Evolutionary conservation across 1,139 yeast genomes (phyloP).

Genomic region (Yamadazyma triangularis): DNA sequence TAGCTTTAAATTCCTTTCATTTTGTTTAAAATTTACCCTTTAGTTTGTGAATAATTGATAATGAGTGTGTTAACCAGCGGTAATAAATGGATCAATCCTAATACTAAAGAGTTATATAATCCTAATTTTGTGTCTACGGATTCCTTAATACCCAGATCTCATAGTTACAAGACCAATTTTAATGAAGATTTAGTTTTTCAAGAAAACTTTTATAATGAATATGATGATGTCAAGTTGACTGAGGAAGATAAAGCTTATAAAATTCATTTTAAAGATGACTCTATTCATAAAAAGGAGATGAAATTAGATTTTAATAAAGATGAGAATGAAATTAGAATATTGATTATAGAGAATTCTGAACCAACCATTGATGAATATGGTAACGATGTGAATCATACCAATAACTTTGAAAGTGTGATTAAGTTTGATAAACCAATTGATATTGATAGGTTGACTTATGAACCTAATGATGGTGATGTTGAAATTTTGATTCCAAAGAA

Average conservation of each 20-base stretch:
- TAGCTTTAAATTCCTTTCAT: too few species aligned
- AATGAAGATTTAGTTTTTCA: slow-evolving; percentile 14
- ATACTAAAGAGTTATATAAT: slow-evolving; percentile 10
- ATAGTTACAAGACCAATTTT: slow-evolving; percentile 11
- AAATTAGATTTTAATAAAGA: slow-evolving; percentile 20
- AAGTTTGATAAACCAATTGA: slow-evolving; percentile 22
- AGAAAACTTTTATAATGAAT: slow-evolving; percentile 14
- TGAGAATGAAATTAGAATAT: slow-evolving; percentile 20
- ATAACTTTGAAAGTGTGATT: slow-evolving; percentile 18
- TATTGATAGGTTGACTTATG: slow-evolving; percentile 19
- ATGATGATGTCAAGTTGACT: slow-evolving; percentile 18
- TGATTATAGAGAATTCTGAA: slow-evolving; percentile 12
- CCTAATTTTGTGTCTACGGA: slow-evolving; percentile 14
- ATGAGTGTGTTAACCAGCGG: neutral
- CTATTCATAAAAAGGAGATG: slow-evolving; percentile 19
- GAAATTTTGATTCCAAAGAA: slow-evolving; percentile 22
- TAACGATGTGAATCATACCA: slow-evolving; percentile 12
- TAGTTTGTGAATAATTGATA: too few species aligned
- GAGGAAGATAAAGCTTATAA: slow-evolving; percentile 21
- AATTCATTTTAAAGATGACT: slow-evolving; percentile 17
- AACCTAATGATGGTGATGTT: slow-evolving; percentile 16
- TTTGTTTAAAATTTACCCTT: too few species aligned
- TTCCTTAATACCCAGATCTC: slow-evolving; percentile 13
- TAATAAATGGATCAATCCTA: slow-evolving; percentile 16
- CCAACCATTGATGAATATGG: slow-evolving; percentile 12